Evolutionary conservation across 371 early-diverging fungal species (phyloP), one percentile per base, ranked within the genome.

Genomic region (Mucor irregularis): DNA sequence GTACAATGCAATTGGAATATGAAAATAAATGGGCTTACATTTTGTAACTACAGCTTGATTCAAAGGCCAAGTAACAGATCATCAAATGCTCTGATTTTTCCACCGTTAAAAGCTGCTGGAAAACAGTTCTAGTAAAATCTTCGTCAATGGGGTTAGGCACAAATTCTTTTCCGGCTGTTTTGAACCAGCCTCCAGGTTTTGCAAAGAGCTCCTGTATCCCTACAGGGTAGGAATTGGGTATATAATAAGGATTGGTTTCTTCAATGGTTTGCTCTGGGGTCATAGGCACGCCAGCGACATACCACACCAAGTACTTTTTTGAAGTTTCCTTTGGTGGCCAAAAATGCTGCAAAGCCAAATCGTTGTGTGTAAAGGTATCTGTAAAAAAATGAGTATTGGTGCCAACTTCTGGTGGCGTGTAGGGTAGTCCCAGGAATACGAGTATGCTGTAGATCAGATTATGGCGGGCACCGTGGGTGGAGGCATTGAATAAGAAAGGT

Each of bases 341-440:
- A 44, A 73, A 71, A 30, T 66, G 51, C n/a, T 53, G 34, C 13
- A 74, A 37, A 9, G 61, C 58, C 28, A 83, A 28, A 24, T 83
- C 78, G 29, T 66, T 77, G 42, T 81, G 81, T 4, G 81, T 68
- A 54, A 87, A 85, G 0, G 80, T 63, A 45, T 85, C 86, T n/a
- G 70, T 73, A 22, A 69, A 68, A 43, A 79, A 78, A 19, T 73
- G 73, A 0, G 69, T 68, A 45, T 74, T 69, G 21, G 73, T 77
- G 13, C 86, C 82, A 3, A 82, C 71, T 24, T 69, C 56, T 8
- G 78, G 81, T 29, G 74, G 76, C 30, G 83, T 80, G 44, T 80
- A 75, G 5, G 77, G 82, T 6, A 83, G 51, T 2, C 79, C 74
- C n/a, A 87, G 57, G 48, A 85, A 80, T 1, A 74, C 71, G 48